Base-by-base conservation (phyloP, 768 basidiomycete species). In the Harrya chromipes region DNA sequence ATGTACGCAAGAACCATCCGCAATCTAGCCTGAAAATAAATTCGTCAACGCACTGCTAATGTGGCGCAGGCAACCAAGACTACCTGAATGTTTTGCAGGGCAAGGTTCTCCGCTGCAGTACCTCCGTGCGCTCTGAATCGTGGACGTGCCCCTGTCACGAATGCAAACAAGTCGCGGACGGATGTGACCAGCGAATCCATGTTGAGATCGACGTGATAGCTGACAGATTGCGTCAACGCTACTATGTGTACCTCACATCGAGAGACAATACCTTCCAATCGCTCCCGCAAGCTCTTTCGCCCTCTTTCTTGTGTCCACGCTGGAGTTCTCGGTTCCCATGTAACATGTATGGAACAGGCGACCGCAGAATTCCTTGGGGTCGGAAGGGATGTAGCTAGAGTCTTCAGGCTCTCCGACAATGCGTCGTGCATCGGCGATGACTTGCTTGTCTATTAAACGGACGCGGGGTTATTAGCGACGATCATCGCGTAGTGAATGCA, bases 311-410 rank as follows among this genome's bases (percentile, higher is more conserved):
- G 97, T 98, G 59, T 97, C 97, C 0, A 67, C 67, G 52, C 86
- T 91, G 7, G 95, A 97, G 66, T 98, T 94, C 67, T 94, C 90
- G 0, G 97, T 99, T 6, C 95, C 95, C 97, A 99, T 98, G 70
- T 95, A 99, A 69, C 93, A 97, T 0, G 94, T 95, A 67, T 98
- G 94, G 74, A 99, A 95, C 46, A 98, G 85, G 21, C 92, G 78
- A 46, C 74, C 76, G 23, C 83, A 82, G 59, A 97, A 93, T 63
- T 98, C 97, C 40, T 77, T 81, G 0, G 94, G 83, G 66, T 99
- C 94, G 0, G 81, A 77, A 1, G 97, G 95, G 23, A 92, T 60
- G 63, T 97, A 98, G 2, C 70, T 70, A 2, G 94, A 95, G 50
- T 80, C 83, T 46, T 84, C 84, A 0, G 85, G 76, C 64, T 95